Conservation (phyloP, 2,329 filamentous ascomycete species). For the Mycosphaerelloides madeirae region DNA sequence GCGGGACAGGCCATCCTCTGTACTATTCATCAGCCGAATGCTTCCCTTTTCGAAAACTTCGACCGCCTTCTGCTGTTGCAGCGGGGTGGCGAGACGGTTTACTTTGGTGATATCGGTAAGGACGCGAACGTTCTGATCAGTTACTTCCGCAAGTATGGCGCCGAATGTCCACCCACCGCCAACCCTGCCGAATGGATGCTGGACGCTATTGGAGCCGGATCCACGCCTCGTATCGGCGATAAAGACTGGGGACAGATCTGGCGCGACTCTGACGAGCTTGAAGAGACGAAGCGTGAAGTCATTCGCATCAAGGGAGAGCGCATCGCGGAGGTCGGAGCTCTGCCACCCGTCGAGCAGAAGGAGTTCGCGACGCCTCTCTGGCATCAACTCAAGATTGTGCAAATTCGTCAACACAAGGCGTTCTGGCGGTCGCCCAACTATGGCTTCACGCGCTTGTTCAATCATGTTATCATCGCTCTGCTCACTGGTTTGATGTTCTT, state of each 20-base stretch:
- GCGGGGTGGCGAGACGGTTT: constrained; percentile 73
- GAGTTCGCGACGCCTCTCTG: constrained; percentile 77
- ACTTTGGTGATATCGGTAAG: constrained; percentile 78
- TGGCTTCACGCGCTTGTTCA: constrained; percentile 81
- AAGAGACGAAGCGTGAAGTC: constrained; percentile 62
- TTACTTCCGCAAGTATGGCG: constrained; percentile 39
- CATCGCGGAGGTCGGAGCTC: constrained; percentile 42
- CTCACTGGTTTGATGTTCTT: constrained; percentile 76
- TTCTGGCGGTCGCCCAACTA: constrained; percentile 89
- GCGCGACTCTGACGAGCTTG: constrained; percentile 67
- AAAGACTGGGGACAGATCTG: constrained; percentile 78
- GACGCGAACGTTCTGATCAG: constrained; percentile 67
- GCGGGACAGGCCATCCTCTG: constrained; percentile 84
- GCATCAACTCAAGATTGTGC: constrained; percentile 75
- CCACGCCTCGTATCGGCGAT: constrained; percentile 64
- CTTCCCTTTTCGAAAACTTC: constrained; percentile 81
- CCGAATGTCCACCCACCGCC: constrained; percentile 57
- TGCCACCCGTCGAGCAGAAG: constrained; percentile 51
- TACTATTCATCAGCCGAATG: constrained; percentile 87
- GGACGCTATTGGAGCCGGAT: constrained; percentile 74
- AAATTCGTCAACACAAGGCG: constrained; percentile 66
- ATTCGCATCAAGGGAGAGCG: constrained; percentile 60
- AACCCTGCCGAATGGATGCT: constrained; percentile 86
- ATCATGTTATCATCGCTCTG: constrained; percentile 72
- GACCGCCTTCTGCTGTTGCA: constrained; percentile 76